Evolutionary conservation across 805 yeast species (phyloP), one percentile per base, ranked within the genome.

Genomic region (Wickerhamiella dianesei): DNA sequence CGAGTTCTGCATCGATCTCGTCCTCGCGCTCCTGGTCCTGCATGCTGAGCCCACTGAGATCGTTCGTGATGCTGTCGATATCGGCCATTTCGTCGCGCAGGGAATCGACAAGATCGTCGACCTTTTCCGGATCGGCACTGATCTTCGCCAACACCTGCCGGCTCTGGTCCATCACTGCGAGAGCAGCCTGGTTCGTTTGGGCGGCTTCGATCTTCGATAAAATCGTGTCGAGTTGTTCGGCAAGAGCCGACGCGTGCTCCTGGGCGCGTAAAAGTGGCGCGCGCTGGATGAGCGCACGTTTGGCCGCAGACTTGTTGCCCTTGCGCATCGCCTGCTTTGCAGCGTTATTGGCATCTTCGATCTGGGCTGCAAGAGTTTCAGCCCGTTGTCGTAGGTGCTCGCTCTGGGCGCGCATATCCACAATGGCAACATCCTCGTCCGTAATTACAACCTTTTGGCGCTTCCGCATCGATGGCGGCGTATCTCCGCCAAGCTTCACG

Each of bases 171-270:
- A 74, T 50, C 2, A 72, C 69, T 16, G 57, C 59, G 5, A 69
- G 44, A 4, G 73, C 53, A 18, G 65, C 61, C 29, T 60, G 58
- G 52, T 72, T 72, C 9, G 68, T 68, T 9, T 66, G 54, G 3
- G 76, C 69, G 44, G 64, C 61, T 53, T 73, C 74, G 43, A 74
- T 64, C 48, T 69, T 67, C 46, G 54, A 58, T 44, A 68, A 54
- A 2, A 72, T 61, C 4, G 61, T 53, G 43, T 62, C 65, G 18
- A 74, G 56, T 48, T 71, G 73, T 37, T 58, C 62, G 9, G 61
- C 55, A 37, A 65, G 59, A 3, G 52, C 56, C 21, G 66, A 52
- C 17, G 69, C 60, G 29, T 62, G 59, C n/a, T 16, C 21, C 13
- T 37, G 49, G 9, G 50, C 35, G 16, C 36, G 21, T 21, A 47